These are phyloP conservation scores for Alternaria longipes DNA, from an alignment of 2,329 filamentous ascomycete species.

Conservation along the genomic window DNA sequence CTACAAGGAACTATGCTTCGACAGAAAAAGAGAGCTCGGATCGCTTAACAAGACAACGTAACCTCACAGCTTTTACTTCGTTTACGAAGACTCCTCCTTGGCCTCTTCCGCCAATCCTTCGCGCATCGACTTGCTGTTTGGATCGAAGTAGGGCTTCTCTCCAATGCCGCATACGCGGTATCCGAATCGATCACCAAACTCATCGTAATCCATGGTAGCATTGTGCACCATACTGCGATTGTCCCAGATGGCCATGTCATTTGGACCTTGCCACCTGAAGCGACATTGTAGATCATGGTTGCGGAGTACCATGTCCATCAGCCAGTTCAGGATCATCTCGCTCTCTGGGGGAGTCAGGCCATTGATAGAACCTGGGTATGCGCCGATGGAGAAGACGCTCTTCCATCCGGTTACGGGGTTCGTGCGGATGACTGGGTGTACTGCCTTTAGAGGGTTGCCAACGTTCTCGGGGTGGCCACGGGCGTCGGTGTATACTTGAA, in stretches of 20 bases:
- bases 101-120: constrained; percentile 46
- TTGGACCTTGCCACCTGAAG: constrained; percentile 47
- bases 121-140: constrained; percentile 57
- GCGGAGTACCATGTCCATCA: constrained; percentile 12
- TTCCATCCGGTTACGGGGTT: constrained; percentile 68
- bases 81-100: constrained; percentile 7
- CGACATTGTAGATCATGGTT: constrained; percentile 57
- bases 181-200: constrained; percentile 61
- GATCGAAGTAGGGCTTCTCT: constrained; percentile 64
- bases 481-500: constrained; percentile 22
- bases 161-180: constrained; percentile 64
- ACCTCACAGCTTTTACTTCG: background rate
- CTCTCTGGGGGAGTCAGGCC: constrained; percentile 10
- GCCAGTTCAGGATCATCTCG: constrained; percentile 13
- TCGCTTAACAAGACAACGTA: background rate
- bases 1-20: background rate
- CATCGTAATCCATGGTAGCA: constrained; percentile 67
- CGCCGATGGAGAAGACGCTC: constrained; percentile 56
- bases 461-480: constrained; percentile 62
- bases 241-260: constrained; percentile 66
- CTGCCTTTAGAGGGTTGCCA: constrained; percentile 56
- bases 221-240: constrained; percentile 66
- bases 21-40: background rate
- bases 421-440: constrained; percentile 64
- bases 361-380: constrained; percentile 21